A percentile compares a stretch with the other conserved stretches of the same genome.
Conservation (phyloP, 2,329 filamentous ascomycete genomes). For the Aphanocladium album region DNA sequence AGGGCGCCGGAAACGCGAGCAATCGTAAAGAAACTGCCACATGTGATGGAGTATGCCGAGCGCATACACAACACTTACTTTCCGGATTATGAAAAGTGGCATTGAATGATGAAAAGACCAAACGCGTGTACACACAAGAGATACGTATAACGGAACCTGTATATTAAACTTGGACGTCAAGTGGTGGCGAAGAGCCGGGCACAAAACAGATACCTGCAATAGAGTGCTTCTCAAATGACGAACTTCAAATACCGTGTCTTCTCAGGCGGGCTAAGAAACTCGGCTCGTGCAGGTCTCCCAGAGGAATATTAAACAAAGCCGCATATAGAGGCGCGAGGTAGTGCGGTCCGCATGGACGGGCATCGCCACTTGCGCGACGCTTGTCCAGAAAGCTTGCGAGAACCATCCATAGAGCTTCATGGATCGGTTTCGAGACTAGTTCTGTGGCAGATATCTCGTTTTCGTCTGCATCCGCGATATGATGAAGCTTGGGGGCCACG, state of each 20-base stretch:
- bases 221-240: no score
- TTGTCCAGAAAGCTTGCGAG: slow-evolving; percentile 16
- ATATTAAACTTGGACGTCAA: no score
- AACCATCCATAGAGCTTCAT: slow-evolving; percentile 1
- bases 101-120: neutral
- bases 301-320: slow-evolving; percentile 13
- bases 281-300: slow-evolving; percentile 8
- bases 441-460: no score
- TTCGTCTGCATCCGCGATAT: neutral
- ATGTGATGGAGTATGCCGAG: slow-evolving; percentile 49
- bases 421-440: slow-evolving; percentile 1
- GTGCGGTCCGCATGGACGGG: slow-evolving; percentile 18
- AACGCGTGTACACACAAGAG: neutral
- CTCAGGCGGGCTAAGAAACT: slow-evolving; percentile 7
- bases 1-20: slow-evolving; percentile 43
- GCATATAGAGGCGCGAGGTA: slow-evolving; percentile 17
- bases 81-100: slow-evolving; percentile 47
- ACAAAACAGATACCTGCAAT: no score
- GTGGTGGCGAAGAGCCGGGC: no score
- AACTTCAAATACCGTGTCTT: neutral
- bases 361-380: slow-evolving; percentile 15
- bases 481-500: neutral
- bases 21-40: slow-evolving; percentile 42
- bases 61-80: slow-evolving; percentile 54
- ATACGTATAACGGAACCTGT: no score